Base-by-base conservation (phyloP, 257 asterid species). In the Vinca minor region DNA sequence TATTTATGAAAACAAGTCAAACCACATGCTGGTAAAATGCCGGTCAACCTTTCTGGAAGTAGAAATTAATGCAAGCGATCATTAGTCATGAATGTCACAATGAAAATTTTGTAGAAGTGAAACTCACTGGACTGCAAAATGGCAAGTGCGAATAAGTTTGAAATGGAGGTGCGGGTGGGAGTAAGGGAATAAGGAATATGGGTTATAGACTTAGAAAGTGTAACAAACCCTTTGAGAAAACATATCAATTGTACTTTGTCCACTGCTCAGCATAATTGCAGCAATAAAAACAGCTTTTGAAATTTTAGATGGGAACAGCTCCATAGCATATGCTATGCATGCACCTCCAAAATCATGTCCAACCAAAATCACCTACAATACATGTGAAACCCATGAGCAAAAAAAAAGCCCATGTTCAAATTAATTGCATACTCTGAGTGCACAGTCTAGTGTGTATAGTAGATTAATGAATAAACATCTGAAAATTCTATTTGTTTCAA, bases 311-410 rank as follows among this genome's bases (percentile, higher is more conserved):
- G 92, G 88, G 74, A 78, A 81, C 60, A 74, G 54, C 83, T 93
- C 99, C 99, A 90, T 90, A 26, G 84, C 85, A 75, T 82, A 85
- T 52, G 99, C 85, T 77, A 90, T 75, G 73, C 99, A 90, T 23
- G 96, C 86, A 71, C 99, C 99, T 32, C 97, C 99, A 73, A 93
- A 90, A 83, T 93, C 99, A 76, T 93, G 99, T 39, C 96, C 99
- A 26, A 85, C 97, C 75, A 93, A 79, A 75, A 90, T 86, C 55
- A 93, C 96, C 99, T 93, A 91, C 84, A 72, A 29, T 14, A 5
- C 10, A 49, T 23, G n/a, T 25, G 21, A 38, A 26, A 4, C 42
- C 15, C 25, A 20, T 10, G 13, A 69, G 15, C 62, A 35, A 1
- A 17, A 41, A 4, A 36, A 4, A 36, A 32, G 38, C 21, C 49